phyloP scores from a whole-genome alignment of 441 rosid genomes.

The Populus hybrid region DNA sequence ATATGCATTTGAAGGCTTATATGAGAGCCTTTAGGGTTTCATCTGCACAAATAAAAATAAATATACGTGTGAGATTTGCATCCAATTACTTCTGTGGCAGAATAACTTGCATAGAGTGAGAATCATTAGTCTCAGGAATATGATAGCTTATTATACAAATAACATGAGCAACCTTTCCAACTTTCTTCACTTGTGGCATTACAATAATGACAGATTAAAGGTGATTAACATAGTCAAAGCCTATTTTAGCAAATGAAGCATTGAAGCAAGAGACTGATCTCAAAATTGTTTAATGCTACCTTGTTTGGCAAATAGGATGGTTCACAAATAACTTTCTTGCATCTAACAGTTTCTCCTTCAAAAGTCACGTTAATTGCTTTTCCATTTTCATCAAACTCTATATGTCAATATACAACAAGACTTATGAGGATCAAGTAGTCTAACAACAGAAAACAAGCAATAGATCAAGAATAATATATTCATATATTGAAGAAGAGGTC shows the following conservation, averaged over 20 bases:
- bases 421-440: not conserved
- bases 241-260: not conserved
- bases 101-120: slow-evolving; percentile 79
- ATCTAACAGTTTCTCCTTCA: slow-evolving; percentile 79
- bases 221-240: not conserved
- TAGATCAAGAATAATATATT: not conserved
- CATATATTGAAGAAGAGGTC: not conserved
- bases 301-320: slow-evolving; percentile 71
- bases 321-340: slow-evolving; percentile 86
- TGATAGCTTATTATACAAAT: slow-evolving; percentile 85
- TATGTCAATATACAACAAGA: slow-evolving; percentile 23
- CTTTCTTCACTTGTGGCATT: slow-evolving; percentile 57
- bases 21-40: not conserved
- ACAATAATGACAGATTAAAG: not conserved
- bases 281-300: slow-evolving; percentile 28
- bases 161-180: slow-evolving; percentile 81
- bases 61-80: slow-evolving; percentile 71
- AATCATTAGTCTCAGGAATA: slow-evolving; percentile 65
- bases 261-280: not conserved
- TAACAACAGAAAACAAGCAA: not conserved
- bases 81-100: slow-evolving; percentile 80
- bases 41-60: not conserved
- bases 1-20: not conserved
- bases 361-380: slow-evolving; percentile 66
- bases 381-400: slow-evolving; percentile 63